Evolutionary conservation across 1,139 yeast species (phyloP).

Genomic region (Ogataea hybrid): DNA sequence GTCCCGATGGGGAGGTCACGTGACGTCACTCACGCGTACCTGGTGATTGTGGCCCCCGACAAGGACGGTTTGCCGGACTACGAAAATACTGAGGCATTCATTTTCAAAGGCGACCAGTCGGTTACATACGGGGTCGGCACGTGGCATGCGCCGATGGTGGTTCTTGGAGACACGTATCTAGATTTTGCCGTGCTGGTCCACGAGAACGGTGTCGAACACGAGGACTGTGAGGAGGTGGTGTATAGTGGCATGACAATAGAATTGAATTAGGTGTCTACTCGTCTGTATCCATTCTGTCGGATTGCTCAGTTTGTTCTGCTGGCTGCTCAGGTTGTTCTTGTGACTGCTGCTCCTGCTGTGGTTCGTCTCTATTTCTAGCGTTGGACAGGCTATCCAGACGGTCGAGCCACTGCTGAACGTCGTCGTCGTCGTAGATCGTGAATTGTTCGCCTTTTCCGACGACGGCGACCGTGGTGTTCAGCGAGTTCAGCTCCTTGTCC

Average conservation of each 20-base stretch:
- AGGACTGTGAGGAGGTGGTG: conserved; percentile 80
- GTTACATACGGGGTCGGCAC: conserved; percentile 80
- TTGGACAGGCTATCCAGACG: conserved; percentile 53
- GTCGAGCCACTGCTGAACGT: conserved; percentile 70
- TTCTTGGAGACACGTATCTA: conserved; percentile 49
- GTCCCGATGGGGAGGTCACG: conserved; percentile 76
- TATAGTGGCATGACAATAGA: conserved; percentile 46
- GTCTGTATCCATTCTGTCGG: conserved; percentile 54
- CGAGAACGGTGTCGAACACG: conserved; percentile 75
- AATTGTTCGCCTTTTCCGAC: conserved; percentile 78
- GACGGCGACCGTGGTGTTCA: conserved; percentile 86
- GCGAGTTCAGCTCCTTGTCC: conserved; percentile 82
- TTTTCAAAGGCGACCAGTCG: conserved; percentile 80
- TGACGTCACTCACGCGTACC: conserved; percentile 46
- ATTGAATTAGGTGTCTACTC: conserved; percentile 1
- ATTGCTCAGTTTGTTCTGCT: conserved; percentile 7
- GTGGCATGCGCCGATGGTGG: conserved; percentile 97
- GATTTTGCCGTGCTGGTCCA: conserved; percentile 87
- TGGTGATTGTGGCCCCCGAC: conserved; percentile 78
- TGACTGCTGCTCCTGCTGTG: conserved; percentile 39
- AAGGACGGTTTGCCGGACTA: conserved; percentile 60
- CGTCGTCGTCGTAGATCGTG: conserved; percentile 80
- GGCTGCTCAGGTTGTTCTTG: conserved; percentile 15
- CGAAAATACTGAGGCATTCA: conserved; percentile 58
- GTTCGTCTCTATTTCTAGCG: conserved; percentile 45